These are phyloP conservation scores for Cladophialophora carrionii DNA, from an alignment of 2,329 filamentous ascomycete species.

Conservation along the genomic window DNA sequence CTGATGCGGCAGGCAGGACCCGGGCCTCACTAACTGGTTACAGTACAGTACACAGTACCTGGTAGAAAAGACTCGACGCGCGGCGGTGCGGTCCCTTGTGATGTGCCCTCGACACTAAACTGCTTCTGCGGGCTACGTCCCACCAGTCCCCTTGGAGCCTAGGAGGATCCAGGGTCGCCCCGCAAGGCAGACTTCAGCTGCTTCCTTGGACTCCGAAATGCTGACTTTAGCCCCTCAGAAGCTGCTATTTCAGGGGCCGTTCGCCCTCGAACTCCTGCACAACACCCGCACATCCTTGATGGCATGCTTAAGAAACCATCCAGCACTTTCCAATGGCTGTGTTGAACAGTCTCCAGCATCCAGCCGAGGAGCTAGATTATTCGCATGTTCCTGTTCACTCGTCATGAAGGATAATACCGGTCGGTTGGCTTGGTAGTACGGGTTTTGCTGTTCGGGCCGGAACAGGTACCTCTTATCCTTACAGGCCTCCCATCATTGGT, in stretches of 20 bases:
- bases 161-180: neutral
- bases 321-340: too few species aligned
- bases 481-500: neutral
- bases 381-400: neutral
- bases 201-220: neutral
- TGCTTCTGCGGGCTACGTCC: neutral
- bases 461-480: neutral
- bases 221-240: conserved; percentile 1
- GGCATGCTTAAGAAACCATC: neutral
- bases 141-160: neutral
- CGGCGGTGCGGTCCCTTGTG: conserved; percentile 18
- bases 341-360: neutral
- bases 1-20: conserved; percentile 2
- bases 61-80: conserved; percentile 21
- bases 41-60: too few species aligned
- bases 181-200: conserved; percentile 7
- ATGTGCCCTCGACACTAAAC: conserved; percentile 9
- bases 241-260: conserved; percentile 1
- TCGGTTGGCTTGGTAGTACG: neutral
- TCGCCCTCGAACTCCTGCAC: neutral
- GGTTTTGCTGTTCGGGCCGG: neutral
- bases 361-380: neutral
- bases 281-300: neutral
- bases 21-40: neutral
- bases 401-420: neutral